phyloP scores from a whole-genome alignment of 2,329 filamentous ascomycete genomes.

The Colletotrichum limetticola region DNA sequence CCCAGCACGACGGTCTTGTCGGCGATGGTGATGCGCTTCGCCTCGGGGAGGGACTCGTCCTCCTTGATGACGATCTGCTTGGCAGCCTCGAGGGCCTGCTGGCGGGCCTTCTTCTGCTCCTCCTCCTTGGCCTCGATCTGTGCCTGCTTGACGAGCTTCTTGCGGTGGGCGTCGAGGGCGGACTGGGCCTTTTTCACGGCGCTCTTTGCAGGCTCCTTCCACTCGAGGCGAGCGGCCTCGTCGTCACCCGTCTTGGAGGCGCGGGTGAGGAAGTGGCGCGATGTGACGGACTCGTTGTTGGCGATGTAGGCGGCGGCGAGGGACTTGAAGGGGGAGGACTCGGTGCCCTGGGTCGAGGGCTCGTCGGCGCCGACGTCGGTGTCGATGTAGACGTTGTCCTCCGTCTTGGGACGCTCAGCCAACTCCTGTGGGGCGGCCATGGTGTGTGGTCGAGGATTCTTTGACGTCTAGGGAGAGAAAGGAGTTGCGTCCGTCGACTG shows the following conservation, averaged over 20 bases:
- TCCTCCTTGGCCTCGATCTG: constrained; percentile 78
- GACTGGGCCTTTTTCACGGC: constrained; percentile 87
- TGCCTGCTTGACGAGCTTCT: constrained; percentile 84
- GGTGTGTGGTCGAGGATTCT: constrained; percentile 27
- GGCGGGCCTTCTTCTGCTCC: constrained; percentile 71
- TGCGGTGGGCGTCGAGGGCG: constrained; percentile 80
- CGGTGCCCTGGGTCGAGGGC: constrained; percentile 72
- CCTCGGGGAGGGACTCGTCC: constrained; percentile 77
- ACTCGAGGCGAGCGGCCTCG: constrained; percentile 71
- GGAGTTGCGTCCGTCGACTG: constrained; percentile 14
- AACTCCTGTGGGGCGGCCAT: constrained; percentile 61
- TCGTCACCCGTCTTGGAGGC: constrained; percentile 76
- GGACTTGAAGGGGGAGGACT: constrained; percentile 83
- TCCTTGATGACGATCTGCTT: constrained; percentile 79
- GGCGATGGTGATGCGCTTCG: constrained; percentile 80
- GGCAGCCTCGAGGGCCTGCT: constrained; percentile 75
- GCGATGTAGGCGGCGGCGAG: constrained; percentile 82
- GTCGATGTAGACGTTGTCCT: constrained; percentile 77
- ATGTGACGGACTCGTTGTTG: constrained; percentile 66
- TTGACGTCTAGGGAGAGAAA: background rate
- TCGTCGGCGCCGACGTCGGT: constrained; percentile 82
- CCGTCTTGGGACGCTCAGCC: constrained; percentile 60
- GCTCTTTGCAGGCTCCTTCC: constrained; percentile 86
- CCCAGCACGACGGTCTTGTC: constrained; percentile 73
- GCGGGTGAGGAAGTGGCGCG: constrained; percentile 72